phyloP scores from a whole-genome alignment of 495 filamentous ascomycete genomes.

The Hypoxylon subgilvum region DNA sequence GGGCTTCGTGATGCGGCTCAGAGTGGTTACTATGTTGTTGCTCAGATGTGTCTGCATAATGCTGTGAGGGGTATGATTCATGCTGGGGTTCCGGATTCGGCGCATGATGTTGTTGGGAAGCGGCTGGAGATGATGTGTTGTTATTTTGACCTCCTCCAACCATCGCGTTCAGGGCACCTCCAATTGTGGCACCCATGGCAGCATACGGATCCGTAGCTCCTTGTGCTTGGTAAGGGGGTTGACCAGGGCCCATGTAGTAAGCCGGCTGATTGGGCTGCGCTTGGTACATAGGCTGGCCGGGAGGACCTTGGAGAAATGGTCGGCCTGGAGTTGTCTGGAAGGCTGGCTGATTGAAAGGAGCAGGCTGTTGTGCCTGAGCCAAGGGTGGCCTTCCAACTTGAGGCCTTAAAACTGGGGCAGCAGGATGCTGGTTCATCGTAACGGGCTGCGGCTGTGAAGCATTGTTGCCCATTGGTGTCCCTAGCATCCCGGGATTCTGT shows the following conservation, averaged over 20 bases:
- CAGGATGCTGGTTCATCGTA: conserved; percentile 13
- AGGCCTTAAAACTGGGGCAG: conserved; percentile 17
- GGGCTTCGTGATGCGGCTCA: conserved; percentile 1
- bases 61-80: conserved; percentile 1
- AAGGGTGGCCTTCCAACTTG: conserved; percentile 21
- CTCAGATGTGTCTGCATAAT: conserved; percentile 6
- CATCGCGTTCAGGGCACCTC: conserved; percentile 18
- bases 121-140: neutral
- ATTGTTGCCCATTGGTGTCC: conserved; percentile 14
- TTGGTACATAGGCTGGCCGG: conserved; percentile 21
- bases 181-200: conserved; percentile 23
- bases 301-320: conserved; percentile 8
- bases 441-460: conserved; percentile 1
- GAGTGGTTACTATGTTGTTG: neutral
- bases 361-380: conserved; percentile 17
- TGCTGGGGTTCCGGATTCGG: conserved; percentile 14
- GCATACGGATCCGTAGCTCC: conserved; percentile 21
- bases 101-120: conserved; percentile 13
- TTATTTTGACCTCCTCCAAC: neutral
- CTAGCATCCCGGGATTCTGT: conserved; percentile 26
- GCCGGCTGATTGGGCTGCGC: conserved; percentile 3
- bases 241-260: conserved; percentile 8
- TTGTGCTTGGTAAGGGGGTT: conserved; percentile 13
- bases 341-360: conserved; percentile 6
- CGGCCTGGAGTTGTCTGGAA: conserved; percentile 12